Evolutionary conservation across 495 filamentous ascomycete genomes (phyloP).

Genomic region (Hypoxylon trugodes): DNA sequence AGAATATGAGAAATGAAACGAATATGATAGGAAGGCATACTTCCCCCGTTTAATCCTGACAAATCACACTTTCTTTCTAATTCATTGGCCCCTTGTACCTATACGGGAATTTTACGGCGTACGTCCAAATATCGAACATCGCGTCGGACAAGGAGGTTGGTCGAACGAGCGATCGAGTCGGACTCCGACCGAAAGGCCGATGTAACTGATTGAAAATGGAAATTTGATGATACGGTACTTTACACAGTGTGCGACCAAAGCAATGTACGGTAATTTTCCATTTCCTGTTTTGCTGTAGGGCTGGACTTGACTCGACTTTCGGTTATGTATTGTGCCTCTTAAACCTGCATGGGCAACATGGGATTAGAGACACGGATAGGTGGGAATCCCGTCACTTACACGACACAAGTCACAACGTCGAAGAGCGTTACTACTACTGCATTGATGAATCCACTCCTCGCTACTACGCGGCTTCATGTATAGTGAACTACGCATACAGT

Average conservation of each 20-base stretch:
- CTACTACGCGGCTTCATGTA: no score
- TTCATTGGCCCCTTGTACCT: no score
- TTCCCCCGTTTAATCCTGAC: neutral
- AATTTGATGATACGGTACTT: neutral
- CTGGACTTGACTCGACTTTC: conserved; percentile 10
- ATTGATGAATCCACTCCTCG: no score
- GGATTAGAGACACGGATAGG: conserved; percentile 1
- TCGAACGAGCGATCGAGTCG: conserved; percentile 1
- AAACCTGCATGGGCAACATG: neutral
- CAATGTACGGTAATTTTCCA: conserved; percentile 1
- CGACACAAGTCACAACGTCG: no score
- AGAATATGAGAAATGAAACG: neutral
- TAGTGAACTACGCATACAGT: no score
- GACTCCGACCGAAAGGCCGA: conserved; percentile 16
- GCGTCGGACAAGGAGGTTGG: conserved; percentile 1
- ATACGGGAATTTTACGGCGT: no score
- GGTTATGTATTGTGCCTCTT: no score
- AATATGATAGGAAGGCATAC: neutral
- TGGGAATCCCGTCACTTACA: no score
- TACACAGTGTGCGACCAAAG: neutral
- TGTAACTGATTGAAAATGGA: neutral
- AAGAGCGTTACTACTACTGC: no score
- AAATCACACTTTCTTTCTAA: no score
- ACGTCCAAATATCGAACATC: neutral
- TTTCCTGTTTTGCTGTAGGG: conserved; percentile 23